These are phyloP conservation scores for Favolaschia claudopus DNA, from an alignment of 768 basidiomycete species.

Conservation along the genomic window DNA sequence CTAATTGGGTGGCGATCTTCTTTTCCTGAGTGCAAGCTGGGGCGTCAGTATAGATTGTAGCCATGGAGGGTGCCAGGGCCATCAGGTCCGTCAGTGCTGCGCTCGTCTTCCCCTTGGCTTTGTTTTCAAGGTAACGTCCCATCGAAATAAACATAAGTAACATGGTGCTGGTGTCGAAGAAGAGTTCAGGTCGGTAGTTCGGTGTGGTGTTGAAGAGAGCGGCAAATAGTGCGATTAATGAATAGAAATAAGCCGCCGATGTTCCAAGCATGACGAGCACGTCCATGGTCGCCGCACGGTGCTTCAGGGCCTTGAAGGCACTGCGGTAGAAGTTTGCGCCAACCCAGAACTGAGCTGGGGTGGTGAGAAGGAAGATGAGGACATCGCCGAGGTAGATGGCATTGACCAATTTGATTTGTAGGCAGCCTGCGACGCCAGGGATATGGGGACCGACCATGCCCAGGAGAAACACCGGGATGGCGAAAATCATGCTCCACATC, in stretches of 20 bases:
- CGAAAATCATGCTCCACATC: conserved; percentile 76
- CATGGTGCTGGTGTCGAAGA: conserved; percentile 99
- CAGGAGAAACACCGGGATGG: conserved; percentile 93
- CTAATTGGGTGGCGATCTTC: conserved; percentile 91
- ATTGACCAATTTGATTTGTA: conserved; percentile 58
- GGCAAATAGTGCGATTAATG: conserved; percentile 70
- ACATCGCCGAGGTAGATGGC: conserved; percentile 87
- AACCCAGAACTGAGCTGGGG: conserved; percentile 93
- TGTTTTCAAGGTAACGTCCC: conserved; percentile 94
- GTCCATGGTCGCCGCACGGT: conserved; percentile 95
- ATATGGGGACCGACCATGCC: conserved; percentile 84
- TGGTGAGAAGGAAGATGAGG: conserved; percentile 76
- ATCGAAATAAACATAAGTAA: conserved; percentile 96
- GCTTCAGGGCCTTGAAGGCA: conserved; percentile 91
- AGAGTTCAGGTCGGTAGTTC: conserved; percentile 81
- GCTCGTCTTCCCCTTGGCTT: conserved; percentile 96
- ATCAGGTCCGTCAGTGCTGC: conserved; percentile 97
- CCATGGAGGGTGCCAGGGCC: conserved; percentile 94
- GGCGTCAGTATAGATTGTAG: conserved; percentile 91
- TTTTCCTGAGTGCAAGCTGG: conserved; percentile 85
- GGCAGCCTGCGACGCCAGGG: conserved; percentile 61
- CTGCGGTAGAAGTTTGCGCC: conserved; percentile 87
- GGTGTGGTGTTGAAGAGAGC: conserved; percentile 71
- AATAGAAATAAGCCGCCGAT: conserved; percentile 93
- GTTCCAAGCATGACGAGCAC: conserved; percentile 96